phyloP scores from a whole-genome alignment of 495 filamentous ascomycete genomes.

The Talaromyces wortmannii region DNA sequence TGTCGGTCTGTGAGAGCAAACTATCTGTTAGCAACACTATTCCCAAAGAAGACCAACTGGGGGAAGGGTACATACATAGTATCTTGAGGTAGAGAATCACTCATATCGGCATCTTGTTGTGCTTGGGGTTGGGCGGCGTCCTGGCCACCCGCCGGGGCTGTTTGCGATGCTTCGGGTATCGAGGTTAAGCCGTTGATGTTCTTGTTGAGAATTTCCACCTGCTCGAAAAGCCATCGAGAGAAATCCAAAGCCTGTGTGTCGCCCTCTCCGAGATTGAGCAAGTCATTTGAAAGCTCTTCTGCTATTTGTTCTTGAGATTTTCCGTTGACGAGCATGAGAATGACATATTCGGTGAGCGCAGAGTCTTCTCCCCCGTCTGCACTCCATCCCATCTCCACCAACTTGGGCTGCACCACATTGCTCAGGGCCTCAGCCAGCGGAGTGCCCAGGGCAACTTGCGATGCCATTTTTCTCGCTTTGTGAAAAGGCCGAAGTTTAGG shows the following conservation, averaged over 20 bases:
- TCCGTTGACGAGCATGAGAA: constrained; percentile 92
- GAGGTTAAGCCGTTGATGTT: constrained; percentile 46
- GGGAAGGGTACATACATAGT: constrained; percentile 57
- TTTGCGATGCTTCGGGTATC: constrained; percentile 15
- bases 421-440: constrained; percentile 78
- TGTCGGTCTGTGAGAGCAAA: constrained; percentile 59
- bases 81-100: constrained; percentile 46
- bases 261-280: constrained; percentile 75
- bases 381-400: constrained; percentile 92
- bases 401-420: constrained; percentile 76
- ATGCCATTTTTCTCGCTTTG: constrained; percentile 50
- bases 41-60: neutral
- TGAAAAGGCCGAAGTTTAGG: neutral
- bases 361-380: constrained; percentile 72
- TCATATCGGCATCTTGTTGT: constrained; percentile 64
- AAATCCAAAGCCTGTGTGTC: constrained; percentile 80
- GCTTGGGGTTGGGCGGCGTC: constrained; percentile 10
- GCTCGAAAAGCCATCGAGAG: constrained; percentile 83
- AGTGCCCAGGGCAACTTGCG: constrained; percentile 64
- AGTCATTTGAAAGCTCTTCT: constrained; percentile 79
- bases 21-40: neutral
- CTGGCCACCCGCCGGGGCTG: constrained; percentile 29
- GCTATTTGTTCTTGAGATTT: constrained; percentile 87
- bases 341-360: constrained; percentile 88
- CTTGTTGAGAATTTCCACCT: constrained; percentile 60